Evolutionary conservation across 257 asterid genomes (phyloP).

Genomic region (Solanum megistacrolobum): DNA sequence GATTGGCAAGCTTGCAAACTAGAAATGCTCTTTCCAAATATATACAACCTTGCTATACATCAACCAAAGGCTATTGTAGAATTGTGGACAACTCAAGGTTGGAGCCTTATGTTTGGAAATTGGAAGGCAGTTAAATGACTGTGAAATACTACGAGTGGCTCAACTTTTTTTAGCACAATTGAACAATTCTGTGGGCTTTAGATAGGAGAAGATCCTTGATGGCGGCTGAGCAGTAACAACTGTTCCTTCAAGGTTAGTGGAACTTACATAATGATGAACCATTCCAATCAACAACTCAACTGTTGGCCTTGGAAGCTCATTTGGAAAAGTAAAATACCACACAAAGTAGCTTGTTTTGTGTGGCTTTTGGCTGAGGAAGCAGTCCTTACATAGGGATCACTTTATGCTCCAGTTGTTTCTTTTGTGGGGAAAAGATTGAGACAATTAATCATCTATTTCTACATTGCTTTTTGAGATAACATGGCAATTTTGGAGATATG

Average conservation of each 20-base stretch:
- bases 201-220: background rate
- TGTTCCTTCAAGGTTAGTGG: background rate
- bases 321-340: background rate
- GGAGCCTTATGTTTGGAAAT: background rate
- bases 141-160: background rate
- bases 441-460: background rate
- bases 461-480: background rate
- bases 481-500: background rate
- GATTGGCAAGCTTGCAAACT: background rate
- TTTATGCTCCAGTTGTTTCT: background rate
- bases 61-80: background rate
- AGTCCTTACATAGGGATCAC: background rate
- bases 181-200: background rate
- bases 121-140: background rate
- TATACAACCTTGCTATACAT: background rate
- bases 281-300: background rate
- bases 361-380: background rate
- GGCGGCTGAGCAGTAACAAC: background rate
- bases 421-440: background rate
- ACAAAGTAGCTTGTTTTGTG: background rate
- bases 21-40: background rate
- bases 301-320: background rate
- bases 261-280: background rate
- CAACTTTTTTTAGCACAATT: background rate
- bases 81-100: background rate